Conservation (phyloP, 805 yeast genomes). For the Cyberlindnera maclurae region DNA sequence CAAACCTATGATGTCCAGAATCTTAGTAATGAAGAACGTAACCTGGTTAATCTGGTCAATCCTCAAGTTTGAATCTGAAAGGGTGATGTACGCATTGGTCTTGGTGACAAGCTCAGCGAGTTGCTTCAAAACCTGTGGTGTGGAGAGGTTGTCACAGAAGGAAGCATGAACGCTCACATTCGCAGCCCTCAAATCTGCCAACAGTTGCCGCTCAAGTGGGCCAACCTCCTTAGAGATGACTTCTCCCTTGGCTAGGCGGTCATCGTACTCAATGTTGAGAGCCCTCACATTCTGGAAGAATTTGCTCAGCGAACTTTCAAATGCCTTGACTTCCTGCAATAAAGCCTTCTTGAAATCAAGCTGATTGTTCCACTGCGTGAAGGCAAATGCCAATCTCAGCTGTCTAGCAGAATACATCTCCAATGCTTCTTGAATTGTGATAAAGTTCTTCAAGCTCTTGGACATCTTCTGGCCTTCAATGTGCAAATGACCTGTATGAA, state of each 20-base stretch:
- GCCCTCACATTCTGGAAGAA: conserved; percentile 88
- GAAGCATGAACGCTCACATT: conserved; percentile 63
- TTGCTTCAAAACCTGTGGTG: conserved; percentile 64
- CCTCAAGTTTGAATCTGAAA: conserved; percentile 43
- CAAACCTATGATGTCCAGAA: conserved; percentile 70
- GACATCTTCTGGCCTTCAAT: conserved; percentile 99
- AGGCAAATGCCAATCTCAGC: conserved; percentile 82
- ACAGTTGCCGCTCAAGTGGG: conserved; percentile 45
- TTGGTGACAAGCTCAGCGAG: conserved; percentile 63
- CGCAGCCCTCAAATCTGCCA: conserved; percentile 40
- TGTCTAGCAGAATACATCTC: conserved; percentile 67
- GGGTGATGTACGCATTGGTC: conserved; percentile 63
- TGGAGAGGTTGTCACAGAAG: conserved; percentile 82
- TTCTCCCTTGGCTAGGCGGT: conserved; percentile 38
- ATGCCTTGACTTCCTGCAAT: conserved; percentile 65
- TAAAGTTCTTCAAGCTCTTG: conserved; percentile 88
- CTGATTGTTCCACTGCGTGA: conserved; percentile 88
- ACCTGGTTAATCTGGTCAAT: conserved; percentile 61
- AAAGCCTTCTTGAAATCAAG: conserved; percentile 85
- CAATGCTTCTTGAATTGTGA: conserved; percentile 88
- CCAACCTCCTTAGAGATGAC: conserved; percentile 58
- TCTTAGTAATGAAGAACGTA: conserved; percentile 64
- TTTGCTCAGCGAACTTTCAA: conserved; percentile 69
- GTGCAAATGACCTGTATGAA: conserved; percentile 96
- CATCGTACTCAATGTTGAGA: conserved; percentile 56